phyloP scores from a whole-genome alignment of 768 basidiomycete species.

The Pisolithus marmoratus region DNA sequence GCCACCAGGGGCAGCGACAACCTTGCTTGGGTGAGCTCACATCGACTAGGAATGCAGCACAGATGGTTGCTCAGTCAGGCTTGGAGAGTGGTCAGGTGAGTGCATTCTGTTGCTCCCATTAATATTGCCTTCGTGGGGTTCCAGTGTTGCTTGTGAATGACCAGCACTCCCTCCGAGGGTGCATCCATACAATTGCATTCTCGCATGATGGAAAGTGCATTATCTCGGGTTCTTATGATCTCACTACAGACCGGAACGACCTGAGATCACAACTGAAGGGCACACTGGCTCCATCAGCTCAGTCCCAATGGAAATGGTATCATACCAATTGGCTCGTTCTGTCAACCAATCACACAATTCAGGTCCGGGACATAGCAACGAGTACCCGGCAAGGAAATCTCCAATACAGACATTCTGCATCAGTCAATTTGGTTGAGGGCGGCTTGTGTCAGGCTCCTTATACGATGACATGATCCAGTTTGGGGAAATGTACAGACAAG shows the following conservation, averaged over 20 bases:
- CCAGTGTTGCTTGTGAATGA: no score
- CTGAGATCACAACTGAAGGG: no score
- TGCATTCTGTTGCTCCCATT: no score
- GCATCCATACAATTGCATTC: not conserved
- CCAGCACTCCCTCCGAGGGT: not conserved
- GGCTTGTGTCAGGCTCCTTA: no score
- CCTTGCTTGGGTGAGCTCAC: no score
- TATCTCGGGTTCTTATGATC: not conserved
- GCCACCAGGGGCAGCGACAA: no score
- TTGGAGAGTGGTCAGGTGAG: no score
- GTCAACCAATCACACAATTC: not conserved
- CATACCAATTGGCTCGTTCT: not conserved
- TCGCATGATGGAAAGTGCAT: not conserved
- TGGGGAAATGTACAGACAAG: not conserved
- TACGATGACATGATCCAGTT: not conserved
- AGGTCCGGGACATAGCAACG: no score
- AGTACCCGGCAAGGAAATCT: not conserved
- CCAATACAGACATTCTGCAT: not conserved
- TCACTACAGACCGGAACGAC: not conserved
- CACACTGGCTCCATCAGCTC: not conserved
- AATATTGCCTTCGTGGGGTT: no score
- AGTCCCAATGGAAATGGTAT: constrained; percentile 1
- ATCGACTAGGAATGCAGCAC: no score
- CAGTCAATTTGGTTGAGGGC: not conserved
- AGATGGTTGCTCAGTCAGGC: no score